Percentiles rank a stretch among this genome's conserved stretches.
Conservation (phyloP, 2,329 filamentous ascomycete genomes). For the Pestalotiopsis sp. region DNA sequence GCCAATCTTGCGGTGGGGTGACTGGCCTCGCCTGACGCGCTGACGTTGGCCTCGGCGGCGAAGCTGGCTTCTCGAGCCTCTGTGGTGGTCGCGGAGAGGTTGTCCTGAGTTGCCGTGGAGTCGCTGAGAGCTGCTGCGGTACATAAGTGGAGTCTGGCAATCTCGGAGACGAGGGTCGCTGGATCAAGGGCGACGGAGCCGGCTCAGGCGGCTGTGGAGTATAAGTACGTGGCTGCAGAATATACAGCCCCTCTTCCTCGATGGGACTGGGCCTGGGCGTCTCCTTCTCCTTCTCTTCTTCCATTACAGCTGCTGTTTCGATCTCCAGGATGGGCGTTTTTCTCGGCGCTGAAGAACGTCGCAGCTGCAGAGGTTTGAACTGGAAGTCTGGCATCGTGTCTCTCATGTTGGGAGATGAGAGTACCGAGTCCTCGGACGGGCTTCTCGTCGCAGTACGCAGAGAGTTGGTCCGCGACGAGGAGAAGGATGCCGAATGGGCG, state of each 20-base stretch:
- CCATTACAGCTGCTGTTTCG: conserved; percentile 21
- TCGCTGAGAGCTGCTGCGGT: background rate
- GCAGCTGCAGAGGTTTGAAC: conserved; percentile 23
- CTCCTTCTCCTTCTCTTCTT: conserved; percentile 20
- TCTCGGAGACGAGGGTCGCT: background rate
- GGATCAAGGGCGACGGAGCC: conserved; percentile 47
- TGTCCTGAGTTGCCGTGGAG: background rate
- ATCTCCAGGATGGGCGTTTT: conserved; percentile 20
- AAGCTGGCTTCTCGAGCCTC: background rate
- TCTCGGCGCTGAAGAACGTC: conserved; percentile 17
- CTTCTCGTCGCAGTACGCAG: conserved; percentile 23
- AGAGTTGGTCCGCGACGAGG: conserved; percentile 19
- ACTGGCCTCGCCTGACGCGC: background rate
- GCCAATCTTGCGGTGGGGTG: background rate
- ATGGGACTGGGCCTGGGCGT: conserved; percentile 16
- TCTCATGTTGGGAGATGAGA: conserved; percentile 25
- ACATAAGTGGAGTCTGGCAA: conserved; percentile 23
- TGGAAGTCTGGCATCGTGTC: conserved; percentile 32
- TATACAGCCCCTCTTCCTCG: conserved; percentile 47
- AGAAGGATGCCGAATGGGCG: conserved; percentile 19
- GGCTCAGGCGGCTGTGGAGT: conserved; percentile 54
- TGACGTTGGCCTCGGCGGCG: background rate
- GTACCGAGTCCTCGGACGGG: conserved; percentile 24
- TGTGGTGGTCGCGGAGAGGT: background rate
- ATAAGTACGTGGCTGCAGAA: conserved; percentile 61